A percentile compares a stretch with the other conserved stretches of the same genome.
phyloP scores from a whole-genome alignment of 2,329 filamentous ascomycete genomes.

The Alternaria sp. region DNA sequence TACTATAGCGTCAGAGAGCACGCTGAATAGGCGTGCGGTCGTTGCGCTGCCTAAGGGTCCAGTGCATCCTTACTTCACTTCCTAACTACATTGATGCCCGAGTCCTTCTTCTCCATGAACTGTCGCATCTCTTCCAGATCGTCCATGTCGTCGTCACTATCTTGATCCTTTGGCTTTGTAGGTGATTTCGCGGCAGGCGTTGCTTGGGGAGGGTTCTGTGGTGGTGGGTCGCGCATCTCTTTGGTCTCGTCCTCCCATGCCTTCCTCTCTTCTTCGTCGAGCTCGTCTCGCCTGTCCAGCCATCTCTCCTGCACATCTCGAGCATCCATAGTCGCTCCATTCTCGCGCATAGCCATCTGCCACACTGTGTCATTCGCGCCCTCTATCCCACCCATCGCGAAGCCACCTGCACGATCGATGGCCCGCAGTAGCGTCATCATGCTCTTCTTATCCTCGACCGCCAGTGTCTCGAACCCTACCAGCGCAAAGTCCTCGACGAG shows the following conservation, averaged over 20 bases:
- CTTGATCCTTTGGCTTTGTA: conserved; percentile 11
- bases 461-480: conserved; percentile 89
- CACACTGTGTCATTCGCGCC: conserved; percentile 96
- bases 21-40: not conserved
- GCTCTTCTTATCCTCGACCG: conserved; percentile 94
- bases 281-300: conserved; percentile 88
- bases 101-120: conserved; percentile 54
- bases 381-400: conserved; percentile 88
- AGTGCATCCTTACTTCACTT: conserved; percentile 47
- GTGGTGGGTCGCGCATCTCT: conserved; percentile 35
- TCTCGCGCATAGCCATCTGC: conserved; percentile 88
- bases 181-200: conserved; percentile 5
- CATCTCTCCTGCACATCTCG: conserved; percentile 94
- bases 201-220: conserved; percentile 7
- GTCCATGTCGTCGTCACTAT: conserved; percentile 44
- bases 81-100: conserved; percentile 74
- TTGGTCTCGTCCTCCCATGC: conserved; percentile 78
- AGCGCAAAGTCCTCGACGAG: conserved; percentile 89
- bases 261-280: conserved; percentile 78
- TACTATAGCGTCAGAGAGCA: not conserved
- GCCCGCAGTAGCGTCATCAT: conserved; percentile 92
- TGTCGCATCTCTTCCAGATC: conserved; percentile 49
- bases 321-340: conserved; percentile 74
- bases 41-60: not conserved
- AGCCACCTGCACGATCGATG: conserved; percentile 90